These are phyloP conservation scores for Candida pseudoviswanathii DNA, from an alignment of 1,139 yeast species.

Conservation along the genomic window DNA sequence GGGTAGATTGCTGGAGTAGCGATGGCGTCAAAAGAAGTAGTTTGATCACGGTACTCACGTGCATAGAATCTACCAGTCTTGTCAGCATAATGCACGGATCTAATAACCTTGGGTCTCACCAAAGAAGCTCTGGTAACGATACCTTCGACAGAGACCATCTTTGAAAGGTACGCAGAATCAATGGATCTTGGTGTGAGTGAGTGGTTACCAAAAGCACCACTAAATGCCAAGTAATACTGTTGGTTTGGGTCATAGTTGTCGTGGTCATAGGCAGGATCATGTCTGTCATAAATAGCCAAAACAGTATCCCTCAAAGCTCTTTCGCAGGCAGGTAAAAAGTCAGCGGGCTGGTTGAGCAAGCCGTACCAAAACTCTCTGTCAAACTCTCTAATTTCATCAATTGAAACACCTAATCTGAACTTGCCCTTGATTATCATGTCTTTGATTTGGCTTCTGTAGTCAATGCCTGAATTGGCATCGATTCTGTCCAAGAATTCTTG, in stretches of 20 bases:
- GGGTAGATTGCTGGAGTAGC: slow-evolving; percentile 90
- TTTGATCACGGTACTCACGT: slow-evolving; percentile 90
- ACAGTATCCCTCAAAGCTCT: slow-evolving; percentile 84
- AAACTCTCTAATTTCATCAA: slow-evolving; percentile 87
- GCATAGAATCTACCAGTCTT: slow-evolving; percentile 82
- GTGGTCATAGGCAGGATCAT: slow-evolving; percentile 46
- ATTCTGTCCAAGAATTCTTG: slow-evolving; percentile 78
- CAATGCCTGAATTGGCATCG: slow-evolving; percentile 45
- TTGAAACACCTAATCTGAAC: slow-evolving; percentile 69
- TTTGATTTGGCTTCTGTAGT: slow-evolving; percentile 70
- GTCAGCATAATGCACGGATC: slow-evolving; percentile 94
- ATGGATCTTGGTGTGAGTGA: slow-evolving; percentile 87
- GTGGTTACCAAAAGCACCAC: slow-evolving; percentile 91
- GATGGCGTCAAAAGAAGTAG: slow-evolving; percentile 86
- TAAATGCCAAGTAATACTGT: slow-evolving; percentile 76
- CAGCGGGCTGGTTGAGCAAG: slow-evolving; percentile 74
- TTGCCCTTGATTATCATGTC: slow-evolving; percentile 68
- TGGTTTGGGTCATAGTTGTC: slow-evolving; percentile 58
- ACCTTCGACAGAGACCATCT: slow-evolving; percentile 89
- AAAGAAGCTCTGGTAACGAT: slow-evolving; percentile 92
- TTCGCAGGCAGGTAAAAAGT: slow-evolving; percentile 87
- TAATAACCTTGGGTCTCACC: slow-evolving; percentile 87
- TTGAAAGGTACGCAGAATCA: slow-evolving; percentile 73
- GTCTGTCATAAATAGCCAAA: slow-evolving; percentile 63
- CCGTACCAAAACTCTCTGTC: slow-evolving; percentile 83